These are phyloP conservation scores for Salix viminalis DNA, from an alignment of 345 rosid species.

Conservation along the genomic window DNA sequence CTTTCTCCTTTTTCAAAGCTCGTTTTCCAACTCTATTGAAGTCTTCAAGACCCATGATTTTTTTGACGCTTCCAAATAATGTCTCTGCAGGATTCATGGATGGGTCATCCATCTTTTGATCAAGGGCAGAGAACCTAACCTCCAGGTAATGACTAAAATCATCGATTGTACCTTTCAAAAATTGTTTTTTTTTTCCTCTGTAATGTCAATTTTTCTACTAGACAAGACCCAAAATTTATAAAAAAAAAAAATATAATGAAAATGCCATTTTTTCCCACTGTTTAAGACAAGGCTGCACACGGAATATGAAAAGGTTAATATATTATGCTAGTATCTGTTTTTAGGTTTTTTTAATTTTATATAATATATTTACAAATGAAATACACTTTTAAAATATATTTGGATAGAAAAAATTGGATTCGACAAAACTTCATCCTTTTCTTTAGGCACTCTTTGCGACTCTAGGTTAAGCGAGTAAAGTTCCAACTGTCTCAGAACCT, in stretches of 20 bases:
- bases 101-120: too few relatives aligned
- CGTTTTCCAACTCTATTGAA: not conserved
- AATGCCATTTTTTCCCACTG: not conserved
- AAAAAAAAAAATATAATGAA: not conserved
- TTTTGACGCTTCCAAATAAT: not conserved
- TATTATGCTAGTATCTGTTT: too few relatives aligned
- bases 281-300: not conserved
- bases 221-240: not conserved
- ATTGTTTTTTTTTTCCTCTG: not conserved
- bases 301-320: not conserved
- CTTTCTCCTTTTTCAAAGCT: not conserved
- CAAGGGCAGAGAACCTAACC: not conserved
- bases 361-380: too few relatives aligned
- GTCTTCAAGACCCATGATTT: not conserved
- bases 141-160: not conserved
- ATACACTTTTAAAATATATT: too few relatives aligned
- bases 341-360: too few relatives aligned
- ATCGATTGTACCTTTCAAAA: not conserved
- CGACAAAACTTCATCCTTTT: too few relatives aligned
- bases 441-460: too few relatives aligned
- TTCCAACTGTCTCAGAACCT: accelerated
- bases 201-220: conserved; percentile 1
- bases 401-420: too few relatives aligned
- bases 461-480: accelerated
- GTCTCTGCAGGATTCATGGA: not conserved